Percentiles rank a stretch among this genome's conserved stretches.
Conservation (phyloP, 108 stramenopile genomes). For the Discostella pseudostelligera region DNA sequence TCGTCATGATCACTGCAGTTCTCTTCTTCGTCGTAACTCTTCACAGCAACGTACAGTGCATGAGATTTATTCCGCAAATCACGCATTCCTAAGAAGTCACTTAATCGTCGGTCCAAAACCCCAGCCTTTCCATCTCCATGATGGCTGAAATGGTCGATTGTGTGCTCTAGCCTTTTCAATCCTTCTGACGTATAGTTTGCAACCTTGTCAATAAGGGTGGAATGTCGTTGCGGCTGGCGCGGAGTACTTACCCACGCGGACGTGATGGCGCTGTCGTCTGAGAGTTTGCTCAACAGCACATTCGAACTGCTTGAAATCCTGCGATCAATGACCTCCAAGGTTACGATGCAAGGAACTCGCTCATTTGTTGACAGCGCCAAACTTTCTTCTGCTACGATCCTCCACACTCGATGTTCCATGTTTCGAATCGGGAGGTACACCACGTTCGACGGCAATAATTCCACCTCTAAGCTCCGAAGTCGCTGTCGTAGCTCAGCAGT, state of each 20-base stretch:
- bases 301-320: not conserved
- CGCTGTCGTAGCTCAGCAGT: slow-evolving; percentile 54
- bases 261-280: slow-evolving; percentile 26
- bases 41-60: slow-evolving; percentile 5
- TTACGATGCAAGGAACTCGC: slow-evolving; percentile 92
- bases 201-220: slow-evolving; percentile 69
- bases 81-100: slow-evolving; percentile 30
- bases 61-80: slow-evolving; percentile 13
- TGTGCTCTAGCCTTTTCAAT: slow-evolving; percentile 51
- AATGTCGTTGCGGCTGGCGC: slow-evolving; percentile 72
- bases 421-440: slow-evolving; percentile 84
- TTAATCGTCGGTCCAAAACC: slow-evolving; percentile 23
- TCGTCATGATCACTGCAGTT: slow-evolving; percentile 8
- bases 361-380: slow-evolving; percentile 90
- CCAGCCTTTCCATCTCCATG: slow-evolving; percentile 35
- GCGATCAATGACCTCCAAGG: slow-evolving; percentile 88
- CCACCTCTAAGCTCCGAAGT: slow-evolving; percentile 63
- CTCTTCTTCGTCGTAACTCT: slow-evolving; percentile 4
- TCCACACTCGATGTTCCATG: slow-evolving; percentile 81
- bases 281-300: slow-evolving; percentile 6
- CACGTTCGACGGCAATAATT: slow-evolving; percentile 74
- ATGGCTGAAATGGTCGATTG: slow-evolving; percentile 45
- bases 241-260: slow-evolving; percentile 32
- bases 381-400: slow-evolving; percentile 79
- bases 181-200: slow-evolving; percentile 53